Conservation (phyloP, 371 early-diverging fungal genomes). For the Mucor velutinosus region DNA sequence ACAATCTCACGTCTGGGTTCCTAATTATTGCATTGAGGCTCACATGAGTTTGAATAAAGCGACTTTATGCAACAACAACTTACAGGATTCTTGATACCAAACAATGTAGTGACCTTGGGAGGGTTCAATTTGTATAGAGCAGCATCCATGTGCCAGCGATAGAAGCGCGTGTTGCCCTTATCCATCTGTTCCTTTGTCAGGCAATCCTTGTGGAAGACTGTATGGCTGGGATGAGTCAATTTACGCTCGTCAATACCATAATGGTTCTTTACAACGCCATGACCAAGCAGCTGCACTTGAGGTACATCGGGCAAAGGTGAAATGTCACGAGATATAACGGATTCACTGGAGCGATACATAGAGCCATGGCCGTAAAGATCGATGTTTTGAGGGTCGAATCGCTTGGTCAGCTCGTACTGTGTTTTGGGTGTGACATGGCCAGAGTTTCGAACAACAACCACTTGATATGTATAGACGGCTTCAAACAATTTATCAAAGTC, state of each 20-base stretch:
- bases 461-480: slow-evolving; percentile 51
- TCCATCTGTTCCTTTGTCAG: slow-evolving; percentile 45
- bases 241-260: slow-evolving; percentile 48
- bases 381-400: slow-evolving; percentile 47
- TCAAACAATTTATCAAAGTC: slow-evolving; percentile 47
- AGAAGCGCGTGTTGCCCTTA: slow-evolving; percentile 47
- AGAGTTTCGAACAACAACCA: slow-evolving; percentile 46
- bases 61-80: slow-evolving; percentile 1
- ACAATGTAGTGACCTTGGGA: slow-evolving; percentile 50
- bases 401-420: slow-evolving; percentile 45
- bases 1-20: slow-evolving; percentile 45
- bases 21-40: slow-evolving; percentile 11
- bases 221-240: slow-evolving; percentile 46
- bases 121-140: slow-evolving; percentile 50
- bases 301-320: slow-evolving; percentile 47
- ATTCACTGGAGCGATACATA: slow-evolving; percentile 41
- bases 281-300: slow-evolving; percentile 50
- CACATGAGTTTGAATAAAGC: neutral
- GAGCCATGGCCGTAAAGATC: slow-evolving; percentile 51
- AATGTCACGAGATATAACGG: slow-evolving; percentile 49
- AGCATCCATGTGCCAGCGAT: slow-evolving; percentile 59
- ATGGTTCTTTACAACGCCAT: slow-evolving; percentile 44
- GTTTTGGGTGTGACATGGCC: slow-evolving; percentile 43
- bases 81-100: slow-evolving; percentile 53
- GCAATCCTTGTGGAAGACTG: slow-evolving; percentile 39